phyloP scores from a whole-genome alignment of 208 protist genomes.

The Tritrichomonas foetus region DNA sequence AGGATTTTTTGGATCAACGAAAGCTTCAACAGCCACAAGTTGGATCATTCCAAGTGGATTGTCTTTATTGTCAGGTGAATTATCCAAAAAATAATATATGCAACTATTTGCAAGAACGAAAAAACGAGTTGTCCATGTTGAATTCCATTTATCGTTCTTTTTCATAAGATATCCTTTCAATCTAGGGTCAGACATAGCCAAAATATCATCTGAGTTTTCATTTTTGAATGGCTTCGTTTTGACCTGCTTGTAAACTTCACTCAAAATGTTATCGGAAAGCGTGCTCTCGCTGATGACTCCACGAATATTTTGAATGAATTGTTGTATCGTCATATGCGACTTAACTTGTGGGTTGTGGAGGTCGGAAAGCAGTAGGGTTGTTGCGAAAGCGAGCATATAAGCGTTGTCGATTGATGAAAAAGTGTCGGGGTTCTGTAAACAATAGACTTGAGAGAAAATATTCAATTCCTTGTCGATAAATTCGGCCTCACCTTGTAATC shows the following conservation, averaged over 20 bases:
- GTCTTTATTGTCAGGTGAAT: neutral
- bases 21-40: neutral
- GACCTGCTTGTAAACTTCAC: neutral
- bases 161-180: neutral
- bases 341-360: slow-evolving; percentile 49
- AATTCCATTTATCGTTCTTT: neutral
- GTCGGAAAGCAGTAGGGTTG: slow-evolving; percentile 62
- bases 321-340: slow-evolving; percentile 50
- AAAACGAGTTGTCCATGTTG: neutral
- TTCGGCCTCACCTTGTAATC: slow-evolving; percentile 56
- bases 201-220: neutral
- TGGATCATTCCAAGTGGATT: neutral
- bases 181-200: neutral
- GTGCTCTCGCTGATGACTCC: neutral
- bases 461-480: slow-evolving; percentile 56
- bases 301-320: slow-evolving; percentile 51
- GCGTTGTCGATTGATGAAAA: slow-evolving; percentile 40
- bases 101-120: neutral
- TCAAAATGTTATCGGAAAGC: neutral
- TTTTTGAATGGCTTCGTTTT: neutral
- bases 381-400: slow-evolving; percentile 56
- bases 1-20: too few relatives aligned
- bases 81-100: neutral
- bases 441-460: slow-evolving; percentile 53
- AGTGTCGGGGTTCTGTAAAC: slow-evolving; percentile 42